Percentiles rank a stretch among this genome's conserved stretches.
Conservation (phyloP, 2,329 filamentous ascomycete genomes). For the Ophiocordyceps unilateralis region DNA sequence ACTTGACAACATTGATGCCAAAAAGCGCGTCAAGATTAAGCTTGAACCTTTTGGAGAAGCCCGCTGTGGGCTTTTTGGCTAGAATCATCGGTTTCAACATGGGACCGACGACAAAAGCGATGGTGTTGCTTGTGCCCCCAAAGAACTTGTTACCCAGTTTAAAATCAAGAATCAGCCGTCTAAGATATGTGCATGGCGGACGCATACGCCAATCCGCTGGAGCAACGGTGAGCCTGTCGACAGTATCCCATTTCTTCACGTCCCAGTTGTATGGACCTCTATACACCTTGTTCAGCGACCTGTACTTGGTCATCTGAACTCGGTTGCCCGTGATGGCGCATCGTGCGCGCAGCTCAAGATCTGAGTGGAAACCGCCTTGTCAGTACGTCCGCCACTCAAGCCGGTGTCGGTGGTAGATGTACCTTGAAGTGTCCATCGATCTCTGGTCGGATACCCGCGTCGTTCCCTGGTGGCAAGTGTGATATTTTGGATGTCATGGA, state of each 20-base stretch:
- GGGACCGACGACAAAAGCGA: background rate
- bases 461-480: background rate
- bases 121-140: background rate
- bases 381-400: too few species aligned
- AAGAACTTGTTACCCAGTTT: background rate
- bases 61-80: background rate
- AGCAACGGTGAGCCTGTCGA: background rate
- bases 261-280: background rate
- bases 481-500: background rate
- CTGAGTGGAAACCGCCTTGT: background rate
- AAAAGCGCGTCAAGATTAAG: background rate
- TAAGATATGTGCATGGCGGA: background rate
- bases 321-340: background rate
- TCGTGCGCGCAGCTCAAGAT: background rate
- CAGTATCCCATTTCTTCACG: background rate
- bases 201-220: background rate
- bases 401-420: background rate
- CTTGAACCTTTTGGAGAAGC: background rate
- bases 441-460: background rate
- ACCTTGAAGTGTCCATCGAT: background rate
- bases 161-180: background rate
- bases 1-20: background rate
- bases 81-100: background rate
- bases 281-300: background rate
- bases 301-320: background rate